Conservation (phyloP, 192 early-diverging fungal genomes). For the Rhizoclosmatium sp. region DNA sequence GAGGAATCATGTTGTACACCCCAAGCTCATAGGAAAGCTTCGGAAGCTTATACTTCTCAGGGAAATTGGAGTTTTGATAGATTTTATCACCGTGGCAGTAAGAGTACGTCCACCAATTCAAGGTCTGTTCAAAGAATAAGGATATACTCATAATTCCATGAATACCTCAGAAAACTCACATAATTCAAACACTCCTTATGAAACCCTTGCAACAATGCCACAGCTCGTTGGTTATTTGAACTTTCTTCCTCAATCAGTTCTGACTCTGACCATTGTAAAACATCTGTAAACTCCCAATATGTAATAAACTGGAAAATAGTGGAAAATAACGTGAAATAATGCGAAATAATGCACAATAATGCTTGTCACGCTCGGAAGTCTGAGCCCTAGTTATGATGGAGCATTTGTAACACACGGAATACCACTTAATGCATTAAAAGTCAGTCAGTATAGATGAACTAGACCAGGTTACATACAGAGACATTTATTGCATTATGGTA, state of each 20-base stretch:
- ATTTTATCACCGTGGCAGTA: conserved; percentile 77
- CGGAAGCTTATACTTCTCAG: conserved; percentile 6
- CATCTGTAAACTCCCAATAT: no score
- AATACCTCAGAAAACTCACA: neutral
- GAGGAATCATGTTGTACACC: conserved; percentile 1
- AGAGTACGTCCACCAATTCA: conserved; percentile 84
- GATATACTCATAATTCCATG: neutral
- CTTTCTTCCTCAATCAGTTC: neutral
- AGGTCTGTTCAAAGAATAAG: conserved; percentile 12
- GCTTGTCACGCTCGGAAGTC: no score
- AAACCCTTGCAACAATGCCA: conserved; percentile 6
- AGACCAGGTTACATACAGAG: no score
- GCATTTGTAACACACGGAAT: no score
- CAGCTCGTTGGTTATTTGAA: conserved; percentile 1
- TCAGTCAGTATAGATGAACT: no score
- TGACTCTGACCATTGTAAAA: neutral
- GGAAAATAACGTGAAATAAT: no score
- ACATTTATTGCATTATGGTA: no score
- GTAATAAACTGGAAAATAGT: no score
- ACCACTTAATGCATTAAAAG: no score
- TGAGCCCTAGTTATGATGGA: no score
- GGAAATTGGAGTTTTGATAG: conserved; percentile 65
- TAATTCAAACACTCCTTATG: conserved; percentile 16
- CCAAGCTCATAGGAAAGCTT: conserved; percentile 42
- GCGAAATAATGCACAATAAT: no score